Conservation (phyloP, 2,329 filamentous ascomycete genomes). For the Paraconiothyrium sp. region DNA sequence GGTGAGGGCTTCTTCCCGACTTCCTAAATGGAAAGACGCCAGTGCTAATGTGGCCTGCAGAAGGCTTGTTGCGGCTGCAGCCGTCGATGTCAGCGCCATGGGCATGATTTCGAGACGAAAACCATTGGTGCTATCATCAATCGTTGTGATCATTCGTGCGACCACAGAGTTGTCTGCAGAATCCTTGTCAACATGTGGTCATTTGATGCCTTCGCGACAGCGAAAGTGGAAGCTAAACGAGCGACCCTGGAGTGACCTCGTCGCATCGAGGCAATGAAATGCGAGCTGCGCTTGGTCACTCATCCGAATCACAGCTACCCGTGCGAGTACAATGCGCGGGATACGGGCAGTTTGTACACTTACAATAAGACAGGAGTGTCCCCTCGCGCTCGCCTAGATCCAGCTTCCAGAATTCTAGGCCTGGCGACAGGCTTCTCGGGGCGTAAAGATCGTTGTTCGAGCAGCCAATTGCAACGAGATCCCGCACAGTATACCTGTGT, state of each 20-base stretch:
- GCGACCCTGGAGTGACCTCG: neutral
- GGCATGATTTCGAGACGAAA: slow-evolving; percentile 59
- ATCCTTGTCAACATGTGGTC: slow-evolving; percentile 27
- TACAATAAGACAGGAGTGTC: slow-evolving; percentile 38
- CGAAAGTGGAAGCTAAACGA: neutral
- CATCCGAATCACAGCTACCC: too few relatives aligned
- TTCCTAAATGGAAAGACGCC: slow-evolving; percentile 55
- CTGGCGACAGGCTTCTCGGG: slow-evolving; percentile 2
- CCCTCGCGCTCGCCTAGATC: slow-evolving; percentile 11
- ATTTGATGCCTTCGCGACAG: neutral
- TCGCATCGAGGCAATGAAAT: slow-evolving; percentile 3
- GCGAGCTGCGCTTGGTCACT: slow-evolving; percentile 4
- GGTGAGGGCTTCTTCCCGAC: slow-evolving; percentile 52
- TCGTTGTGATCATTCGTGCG: slow-evolving; percentile 59
- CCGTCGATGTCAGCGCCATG: slow-evolving; percentile 54
- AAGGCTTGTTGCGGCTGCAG: slow-evolving; percentile 50
- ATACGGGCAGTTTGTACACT: slow-evolving; percentile 27
- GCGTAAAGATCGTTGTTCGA: neutral
- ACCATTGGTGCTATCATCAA: slow-evolving; percentile 56
- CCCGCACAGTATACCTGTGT: slow-evolving; percentile 17
- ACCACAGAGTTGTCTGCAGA: slow-evolving; percentile 52
- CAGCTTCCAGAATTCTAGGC: slow-evolving; percentile 6
- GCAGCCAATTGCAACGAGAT: slow-evolving; percentile 10
- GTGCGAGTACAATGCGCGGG: neutral
- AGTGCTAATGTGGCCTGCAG: slow-evolving; percentile 58